phyloP scores from a whole-genome alignment of 805 yeast species.

The Candida endomychidarum region DNA sequence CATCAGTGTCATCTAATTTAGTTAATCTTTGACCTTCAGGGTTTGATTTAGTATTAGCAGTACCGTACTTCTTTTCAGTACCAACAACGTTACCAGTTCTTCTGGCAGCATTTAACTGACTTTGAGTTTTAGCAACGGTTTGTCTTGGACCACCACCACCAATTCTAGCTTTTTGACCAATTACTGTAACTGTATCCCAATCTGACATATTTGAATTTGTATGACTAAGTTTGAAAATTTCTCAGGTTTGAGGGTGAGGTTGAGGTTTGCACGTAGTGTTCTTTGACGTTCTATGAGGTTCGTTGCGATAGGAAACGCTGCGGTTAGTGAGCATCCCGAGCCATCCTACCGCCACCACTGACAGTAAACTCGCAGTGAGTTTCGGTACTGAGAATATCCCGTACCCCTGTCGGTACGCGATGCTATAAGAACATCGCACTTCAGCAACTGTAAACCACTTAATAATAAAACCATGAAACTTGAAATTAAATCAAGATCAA shows the following conservation, averaged over 20 bases:
- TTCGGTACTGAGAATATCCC: no score
- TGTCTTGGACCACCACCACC: slow-evolving; percentile 90
- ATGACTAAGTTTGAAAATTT: slow-evolving; percentile 7
- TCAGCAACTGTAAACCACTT: not conserved
- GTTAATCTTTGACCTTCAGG: slow-evolving; percentile 95
- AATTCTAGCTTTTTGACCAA: slow-evolving; percentile 84
- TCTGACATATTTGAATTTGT: slow-evolving; percentile 47
- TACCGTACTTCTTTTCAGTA: slow-evolving; percentile 88
- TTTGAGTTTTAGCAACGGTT: slow-evolving; percentile 73
- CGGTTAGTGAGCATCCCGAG: no score
- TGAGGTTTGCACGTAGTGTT: slow-evolving; percentile 3
- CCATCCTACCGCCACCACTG: no score
- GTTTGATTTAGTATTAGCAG: slow-evolving; percentile 56
- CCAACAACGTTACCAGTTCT: slow-evolving; percentile 86
- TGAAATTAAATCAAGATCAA: slow-evolving; percentile 59
- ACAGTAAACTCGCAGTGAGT: no score
- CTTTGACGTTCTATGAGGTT: slow-evolving; percentile 1
- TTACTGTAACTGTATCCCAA: slow-evolving; percentile 90
- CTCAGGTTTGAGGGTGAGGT: not conserved
- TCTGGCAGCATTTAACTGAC: slow-evolving; percentile 89
- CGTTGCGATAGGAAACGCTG: no score
- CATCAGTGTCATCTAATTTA: slow-evolving; percentile 89
- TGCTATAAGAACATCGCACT: not conserved
- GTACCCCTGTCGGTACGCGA: no score
- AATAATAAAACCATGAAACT: slow-evolving; percentile 2